Base-by-base conservation (phyloP, 176 grass and related monocot species). In the Oropetium thomaeum region DNA sequence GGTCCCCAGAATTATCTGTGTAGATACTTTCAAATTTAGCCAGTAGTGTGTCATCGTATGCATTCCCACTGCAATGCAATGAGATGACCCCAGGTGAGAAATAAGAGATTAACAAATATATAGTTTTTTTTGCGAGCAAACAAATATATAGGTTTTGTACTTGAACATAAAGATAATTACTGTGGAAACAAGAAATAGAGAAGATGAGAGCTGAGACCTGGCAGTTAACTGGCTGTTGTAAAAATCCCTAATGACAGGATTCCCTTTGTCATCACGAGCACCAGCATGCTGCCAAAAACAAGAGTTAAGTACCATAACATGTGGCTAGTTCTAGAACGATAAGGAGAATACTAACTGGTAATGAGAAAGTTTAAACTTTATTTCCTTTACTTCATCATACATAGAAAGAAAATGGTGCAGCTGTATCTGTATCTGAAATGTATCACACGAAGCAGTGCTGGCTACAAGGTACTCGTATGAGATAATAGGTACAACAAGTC, bases 201-300 rank as follows among this genome's bases (percentile, higher is more conserved):
- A 31, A 11, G 62, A 35, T 19, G 4, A 62, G 61, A 88, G 82
- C 52, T 22, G 7, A 83, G 29, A 99, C 96, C 96, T 99, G 42
- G 92, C 96, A 84, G 96, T 96, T 77, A 99, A 89, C 55, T 92
- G 89, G 80, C 89, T 96, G 84, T 92, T 95, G 58, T 99, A 92
- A 69, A 92, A 86, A 88, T 99, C 89, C 84, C 82, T 84, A 55
- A 90, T 90, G 39, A 92, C 69, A 42, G 92, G 89, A 59, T 81
- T 74, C 26, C 96, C 89, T 73, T 90, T 82, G 74, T 92, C 89
- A 87, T 99, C 85, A 79, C 85, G 84, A 79, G 96, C 89, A 82
- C 96, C 87, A 63, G 96, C 82, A 83, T 89, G 96, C 89, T 93
- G 75, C 42, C 45, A 45, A 78, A 15, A 77, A 65, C 44, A 85